Evolutionary conservation across 2,329 filamentous ascomycete genomes (phyloP), one percentile per base, ranked within the genome.

Genomic region (Pseudofabraea citricarpa): DNA sequence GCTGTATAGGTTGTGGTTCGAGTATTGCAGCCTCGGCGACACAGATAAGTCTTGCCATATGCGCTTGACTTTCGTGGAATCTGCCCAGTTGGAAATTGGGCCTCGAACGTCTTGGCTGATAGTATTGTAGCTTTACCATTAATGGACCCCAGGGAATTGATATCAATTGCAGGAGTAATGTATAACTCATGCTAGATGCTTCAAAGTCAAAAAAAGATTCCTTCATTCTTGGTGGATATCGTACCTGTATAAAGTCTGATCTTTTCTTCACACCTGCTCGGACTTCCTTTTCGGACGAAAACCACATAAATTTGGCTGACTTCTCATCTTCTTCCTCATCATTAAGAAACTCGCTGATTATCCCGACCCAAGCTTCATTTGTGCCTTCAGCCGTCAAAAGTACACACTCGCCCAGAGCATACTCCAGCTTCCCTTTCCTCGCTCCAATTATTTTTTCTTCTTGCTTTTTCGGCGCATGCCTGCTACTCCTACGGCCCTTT

Each of bases 251-350:
- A 46, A 80, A 88, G 65, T 98, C 93, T 10, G 71, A 75, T 57
- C 89, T 75, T 68, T 93, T 95, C 67, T 87, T 91, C 45, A 81
- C 77, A 60, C 83, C 85, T 56, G 87, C 93, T 21, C 84, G 79
- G 48, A 96, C 88, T 66, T 97, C 91, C 57, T 85, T 87, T 56
- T 95, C 87, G 0, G 87, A 89, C 0, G 87, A 90, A 61, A 98
- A 96, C 93, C 93, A 98, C 75, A 96, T 84, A 59, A 98, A 93
- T 50, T 85, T 86, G 43, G 87, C 91, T 20, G 83, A 81, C 71
- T 89, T 96, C 33, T 85, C 78, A 3, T 81, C 83, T 10, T 85
- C 82, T 16, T 87, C 76, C 36, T 85, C 82, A 23, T 83, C 79
- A 36, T 91, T 82, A 29, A 83, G 62, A 53, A 98, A 95, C 33